Evolutionary conservation across 1,284 basidiomycete species (phyloP).

Genomic region (Rhodofomes roseus): DNA sequence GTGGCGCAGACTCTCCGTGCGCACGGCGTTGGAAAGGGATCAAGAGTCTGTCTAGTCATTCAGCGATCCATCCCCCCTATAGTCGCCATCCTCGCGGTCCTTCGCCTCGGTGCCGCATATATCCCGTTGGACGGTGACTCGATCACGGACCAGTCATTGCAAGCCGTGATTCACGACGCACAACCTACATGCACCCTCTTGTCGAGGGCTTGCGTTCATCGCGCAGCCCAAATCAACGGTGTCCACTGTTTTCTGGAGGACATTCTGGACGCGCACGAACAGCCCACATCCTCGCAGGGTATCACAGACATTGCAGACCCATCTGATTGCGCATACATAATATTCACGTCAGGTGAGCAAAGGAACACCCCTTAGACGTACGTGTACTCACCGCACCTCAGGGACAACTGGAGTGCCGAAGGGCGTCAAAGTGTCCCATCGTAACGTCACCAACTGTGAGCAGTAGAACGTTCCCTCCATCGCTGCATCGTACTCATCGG

Average conservation of each 20-base stretch:
- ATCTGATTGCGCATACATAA: slow-evolving; percentile 39
- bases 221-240: slow-evolving; percentile 22
- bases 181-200: slow-evolving; percentile 36
- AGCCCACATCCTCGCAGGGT: too few species aligned
- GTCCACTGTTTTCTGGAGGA: slow-evolving; percentile 36
- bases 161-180: slow-evolving; percentile 45
- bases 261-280: slow-evolving; percentile 8
- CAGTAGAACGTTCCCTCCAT: not conserved
- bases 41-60: slow-evolving; percentile 34
- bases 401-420: slow-evolving; percentile 46
- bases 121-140: slow-evolving; percentile 53
- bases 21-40: not conserved
- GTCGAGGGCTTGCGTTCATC: slow-evolving; percentile 35
- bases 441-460: slow-evolving; percentile 50
- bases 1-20: not conserved
- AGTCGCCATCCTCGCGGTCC: slow-evolving; percentile 47
- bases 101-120: slow-evolving; percentile 53
- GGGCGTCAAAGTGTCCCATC: slow-evolving; percentile 49
- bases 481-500: not conserved
- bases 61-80: slow-evolving; percentile 51
- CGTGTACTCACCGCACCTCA: slow-evolving; percentile 13
- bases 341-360: slow-evolving; percentile 48
- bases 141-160: slow-evolving; percentile 46
- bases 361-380: not conserved
- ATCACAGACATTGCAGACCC: slow-evolving; percentile 11